phyloP scores from a whole-genome alignment of 208 protist species.

The Porcisia deanei region DNA sequence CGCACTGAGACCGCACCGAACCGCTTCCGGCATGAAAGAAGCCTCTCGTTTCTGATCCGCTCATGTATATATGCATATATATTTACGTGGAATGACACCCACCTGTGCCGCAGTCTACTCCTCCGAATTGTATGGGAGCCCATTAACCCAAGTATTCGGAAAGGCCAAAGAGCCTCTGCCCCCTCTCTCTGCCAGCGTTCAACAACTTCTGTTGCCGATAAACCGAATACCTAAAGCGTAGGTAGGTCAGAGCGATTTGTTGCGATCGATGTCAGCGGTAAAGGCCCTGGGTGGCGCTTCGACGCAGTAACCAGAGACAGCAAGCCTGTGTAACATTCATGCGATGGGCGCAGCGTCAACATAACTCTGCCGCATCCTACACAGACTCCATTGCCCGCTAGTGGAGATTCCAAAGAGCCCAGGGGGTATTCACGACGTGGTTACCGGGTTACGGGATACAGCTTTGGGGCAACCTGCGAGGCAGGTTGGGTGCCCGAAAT shows the following conservation, averaged over 20 bases:
- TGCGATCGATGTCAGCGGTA: neutral
- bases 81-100: neutral
- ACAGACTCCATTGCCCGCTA: neutral
- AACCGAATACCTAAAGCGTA: neutral
- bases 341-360: neutral
- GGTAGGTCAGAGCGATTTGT: neutral
- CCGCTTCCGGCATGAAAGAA: neutral
- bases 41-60: neutral
- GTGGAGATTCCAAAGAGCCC: neutral
- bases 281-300: neutral
- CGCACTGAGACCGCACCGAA: neutral
- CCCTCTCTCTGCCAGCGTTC: too few relatives aligned
- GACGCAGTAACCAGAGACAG: neutral
- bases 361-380: neutral
- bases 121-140: too few relatives aligned
- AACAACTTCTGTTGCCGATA: neutral
- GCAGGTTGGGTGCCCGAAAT: neutral
- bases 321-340: neutral
- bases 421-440: neutral
- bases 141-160: too few relatives aligned
- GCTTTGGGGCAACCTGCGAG: neutral
- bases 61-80: neutral
- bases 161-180: too few relatives aligned
- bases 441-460: neutral
- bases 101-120: neutral